Base-by-base conservation (phyloP, 2,329 filamentous ascomycete species). In the Paraconiothyrium brasiliense region DNA sequence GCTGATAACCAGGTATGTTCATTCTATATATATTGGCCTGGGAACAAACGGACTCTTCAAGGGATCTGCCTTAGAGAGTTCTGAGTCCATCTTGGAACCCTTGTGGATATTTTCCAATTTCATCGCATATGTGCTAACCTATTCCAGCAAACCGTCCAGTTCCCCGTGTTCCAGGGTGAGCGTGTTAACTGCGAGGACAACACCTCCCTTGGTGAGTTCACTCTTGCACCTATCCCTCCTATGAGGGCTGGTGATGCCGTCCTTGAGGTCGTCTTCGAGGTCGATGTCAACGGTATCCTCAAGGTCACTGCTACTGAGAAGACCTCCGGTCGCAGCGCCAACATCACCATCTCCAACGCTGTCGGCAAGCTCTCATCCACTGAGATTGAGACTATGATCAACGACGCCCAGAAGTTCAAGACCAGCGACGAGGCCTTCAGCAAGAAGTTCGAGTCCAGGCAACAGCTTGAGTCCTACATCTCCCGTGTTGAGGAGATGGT, bases 301-400 rank as follows among this genome's bases (percentile, higher is more conserved):
- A 99, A 99, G 90, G 95, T 98, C 77, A 98, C 94, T 67, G 95
- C 95, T 71, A 97, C 94, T 51, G 95, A 99, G 89, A 99, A 99
- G 90, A 94, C 93, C 73, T 97, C 95, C 37, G 95, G 95, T 77
- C 94, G 95, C 81, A 95, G 88, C 78, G 95, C 95, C 84, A 99
- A 99, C 90, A 99, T 99, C 83, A 99, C 95, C 81, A 99, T 99
- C 84, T 93, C 92, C 84, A 99, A 99, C 90, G 97, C 95, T 63
- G 94, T 99, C 76, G 95, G 95, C 82, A 99, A 99, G 88, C 92
- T 99, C 72, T 97, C 93, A 67, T 92, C 90, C 57, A 84, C 84
- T 66, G 95, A 99, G 85, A 99, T 99, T 70, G 95, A 99, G 87
- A 93, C 89, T 86, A 98, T 98, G 94, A 93, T 99, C 81, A 91